phyloP scores from a whole-genome alignment of 768 basidiomycete species.

The Kockovaella imperatae region DNA sequence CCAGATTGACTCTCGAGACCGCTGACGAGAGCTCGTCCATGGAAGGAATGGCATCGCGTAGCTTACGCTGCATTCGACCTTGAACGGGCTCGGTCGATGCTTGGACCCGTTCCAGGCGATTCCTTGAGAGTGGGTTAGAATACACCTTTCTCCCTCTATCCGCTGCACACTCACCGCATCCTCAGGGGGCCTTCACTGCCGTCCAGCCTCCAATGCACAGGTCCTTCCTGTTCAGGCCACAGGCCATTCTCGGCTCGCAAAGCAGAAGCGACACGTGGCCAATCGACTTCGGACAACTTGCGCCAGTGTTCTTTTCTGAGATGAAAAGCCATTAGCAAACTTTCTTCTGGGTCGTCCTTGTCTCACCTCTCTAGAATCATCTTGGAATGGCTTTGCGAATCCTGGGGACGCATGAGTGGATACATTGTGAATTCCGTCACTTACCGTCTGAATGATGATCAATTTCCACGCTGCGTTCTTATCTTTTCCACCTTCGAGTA shows the following conservation, averaged over 20 bases:
- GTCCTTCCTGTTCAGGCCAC: conserved; percentile 56
- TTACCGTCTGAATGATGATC: conserved; percentile 35
- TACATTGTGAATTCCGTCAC: neutral
- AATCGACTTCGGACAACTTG: conserved; percentile 49
- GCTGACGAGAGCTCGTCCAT: conserved; percentile 41
- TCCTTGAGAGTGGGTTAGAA: conserved; percentile 9
- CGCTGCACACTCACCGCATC: conserved; percentile 54
- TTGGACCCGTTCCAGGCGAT: conserved; percentile 28
- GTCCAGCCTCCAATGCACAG: conserved; percentile 66
- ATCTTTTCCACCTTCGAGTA: conserved; percentile 40
- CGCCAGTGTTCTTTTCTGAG: conserved; percentile 67
- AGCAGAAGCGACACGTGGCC: conserved; percentile 52
- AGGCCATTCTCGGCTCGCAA: conserved; percentile 70
- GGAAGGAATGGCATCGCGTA: conserved; percentile 37
- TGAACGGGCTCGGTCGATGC: conserved; percentile 14
- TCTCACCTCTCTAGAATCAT: conserved; percentile 38
- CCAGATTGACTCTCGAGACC: conserved; percentile 29
- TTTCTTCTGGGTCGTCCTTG: neutral
- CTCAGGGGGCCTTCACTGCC: conserved; percentile 88
- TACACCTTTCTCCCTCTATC: neutral
- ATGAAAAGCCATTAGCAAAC: conserved; percentile 6
- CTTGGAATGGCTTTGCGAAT: conserved; percentile 33
- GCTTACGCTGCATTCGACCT: conserved; percentile 20
- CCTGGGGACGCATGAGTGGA: conserved; percentile 6
- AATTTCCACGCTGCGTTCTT: conserved; percentile 43